Base-by-base conservation (phyloP, 768 basidiomycete genomes). In the Pleurotus ostreatus region DNA sequence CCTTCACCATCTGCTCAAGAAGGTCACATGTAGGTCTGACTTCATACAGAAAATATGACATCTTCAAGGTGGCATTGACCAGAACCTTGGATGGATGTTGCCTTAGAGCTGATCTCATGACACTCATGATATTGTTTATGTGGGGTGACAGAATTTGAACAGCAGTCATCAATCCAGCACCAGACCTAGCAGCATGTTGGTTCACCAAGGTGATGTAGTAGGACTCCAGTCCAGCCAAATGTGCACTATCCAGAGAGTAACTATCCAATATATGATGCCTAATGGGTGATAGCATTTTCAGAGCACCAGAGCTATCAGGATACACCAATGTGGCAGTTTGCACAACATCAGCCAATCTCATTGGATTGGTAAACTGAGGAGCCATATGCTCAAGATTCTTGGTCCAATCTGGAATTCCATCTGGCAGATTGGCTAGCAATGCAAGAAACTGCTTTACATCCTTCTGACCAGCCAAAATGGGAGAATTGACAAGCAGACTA, bases 401-500 rank as follows among this genome's bases (percentile, higher is more conserved):
- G 12, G 39, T 20, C 51, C 51, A 53, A 20, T 53, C 51, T 9
- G 51, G 51, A 5, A 53, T 23, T 20, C 51, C 51, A 41, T 53
- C 51, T 8, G 51, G 51, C 12, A 53, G 20, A 53, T 53, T 40
- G 15, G 51, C 51, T 22, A 53, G 18, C 37, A 53, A 22, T 15
- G 51, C 51, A 15, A 53, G 51, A 25, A 53, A 53, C 39, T 53
- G 39, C 39, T 53, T 53, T 15, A 41, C 51, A 25, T 53, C 51
- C 38, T 53, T 53, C 22, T 53, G 37, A 38, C 39, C 39, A 8
- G 22, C 34, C 16, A 53, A 18, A 22, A 53, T 53, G n/a, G 51
- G 39, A 22, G 51, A 53, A 18, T 53, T 53, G 45, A 45, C 55
- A 41, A 61, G 48, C 41, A 56, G 11, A n/a, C 39, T n/a, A 55